Base-by-base conservation (phyloP, 495 filamentous ascomycete species). In the Penicillium taxi region DNA sequence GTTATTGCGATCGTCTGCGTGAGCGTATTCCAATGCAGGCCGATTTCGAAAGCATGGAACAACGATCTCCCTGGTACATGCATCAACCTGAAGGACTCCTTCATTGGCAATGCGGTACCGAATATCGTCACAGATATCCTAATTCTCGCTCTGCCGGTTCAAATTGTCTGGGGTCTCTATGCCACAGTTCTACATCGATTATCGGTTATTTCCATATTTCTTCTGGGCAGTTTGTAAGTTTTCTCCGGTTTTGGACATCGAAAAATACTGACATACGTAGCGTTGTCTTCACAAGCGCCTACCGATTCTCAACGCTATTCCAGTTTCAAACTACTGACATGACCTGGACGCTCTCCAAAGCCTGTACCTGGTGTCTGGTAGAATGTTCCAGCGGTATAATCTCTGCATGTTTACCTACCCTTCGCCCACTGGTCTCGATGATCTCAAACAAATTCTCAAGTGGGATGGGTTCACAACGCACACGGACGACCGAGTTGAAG, bases 121-220 rank as follows among this genome's bases (percentile, higher is more conserved):
- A 73, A 67, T 24, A 63, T 76, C 16, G 36, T 63, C 5, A 67
- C 61, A 22, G 67, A 74, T 35, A 39, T 73, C 22, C 43, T 53
- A 8, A 72, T 74, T 12, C 50, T 73, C 3, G 34, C 55, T n/a
- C 49, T 74, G 14, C 70, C 70, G 1, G 42, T 69, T 1, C 59
- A 55, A 2, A 52, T 61, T 12, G 55, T 70, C 18, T 70, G 63
- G 65, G 45, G 41, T 7, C 25, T 71, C 26, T 56, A 70, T 9
- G 37, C 40, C 2, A 46, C 32, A 6, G 4, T 32, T 3, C 34
- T 24, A 6, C 37, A 50, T 9, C 37, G 37, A 13, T 6, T 50
- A 2, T 50, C 47, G 1, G 29, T 53, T 0, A 47, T 47, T 37
- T 28, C 21, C 6, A 14, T 50, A 5, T 41, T 47, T 12, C 20